Conservation (phyloP, 768 basidiomycete genomes). For the Mycena filopes region DNA sequence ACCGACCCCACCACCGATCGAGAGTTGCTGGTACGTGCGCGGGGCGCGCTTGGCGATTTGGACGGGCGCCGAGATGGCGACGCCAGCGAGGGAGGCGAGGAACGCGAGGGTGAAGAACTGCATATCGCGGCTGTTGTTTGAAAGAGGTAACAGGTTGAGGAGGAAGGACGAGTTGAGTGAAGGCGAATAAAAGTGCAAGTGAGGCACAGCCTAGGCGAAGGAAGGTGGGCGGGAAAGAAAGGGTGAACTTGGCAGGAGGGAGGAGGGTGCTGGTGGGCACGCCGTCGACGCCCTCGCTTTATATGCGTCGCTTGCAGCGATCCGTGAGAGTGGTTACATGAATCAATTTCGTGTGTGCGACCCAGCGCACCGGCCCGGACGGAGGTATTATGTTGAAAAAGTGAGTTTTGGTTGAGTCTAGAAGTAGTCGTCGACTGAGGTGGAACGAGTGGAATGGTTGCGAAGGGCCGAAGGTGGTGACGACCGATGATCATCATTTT, state of each 20-base stretch:
- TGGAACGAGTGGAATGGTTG: no score
- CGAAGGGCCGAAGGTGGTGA: no score
- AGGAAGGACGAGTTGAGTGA: background rate
- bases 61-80: constrained; percentile 9
- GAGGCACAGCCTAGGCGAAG: constrained; percentile 29
- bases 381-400: no score
- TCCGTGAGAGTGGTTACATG: background rate
- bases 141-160: background rate
- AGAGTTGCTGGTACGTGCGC: constrained; percentile 21
- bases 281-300: background rate
- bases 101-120: constrained; percentile 13
- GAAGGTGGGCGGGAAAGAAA: constrained; percentile 11
- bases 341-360: constrained; percentile 1
- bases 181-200: constrained; percentile 20
- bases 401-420: no score
- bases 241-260: constrained; percentile 3
- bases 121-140: constrained; percentile 9
- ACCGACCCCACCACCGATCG: constrained; percentile 21
- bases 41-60: constrained; percentile 22
- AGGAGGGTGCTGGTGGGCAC: constrained; percentile 1
- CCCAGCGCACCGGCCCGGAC: no score
- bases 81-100: background rate
- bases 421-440: no score
- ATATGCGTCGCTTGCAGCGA: background rate
- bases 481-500: no score